Conservation (phyloP, 805 yeast species). For the Brettanomyces naardenensis region DNA sequence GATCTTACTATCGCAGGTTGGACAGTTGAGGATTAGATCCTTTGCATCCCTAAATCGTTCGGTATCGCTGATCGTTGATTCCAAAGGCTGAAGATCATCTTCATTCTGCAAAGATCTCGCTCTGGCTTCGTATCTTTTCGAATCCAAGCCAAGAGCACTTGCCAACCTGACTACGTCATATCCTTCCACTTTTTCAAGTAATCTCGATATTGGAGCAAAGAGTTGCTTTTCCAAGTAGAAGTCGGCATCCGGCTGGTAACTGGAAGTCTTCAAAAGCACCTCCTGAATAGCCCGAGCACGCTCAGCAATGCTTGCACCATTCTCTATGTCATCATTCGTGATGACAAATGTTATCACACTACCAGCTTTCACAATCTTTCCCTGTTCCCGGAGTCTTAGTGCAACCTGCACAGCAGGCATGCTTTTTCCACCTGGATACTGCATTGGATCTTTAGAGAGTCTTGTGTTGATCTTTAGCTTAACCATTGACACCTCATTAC, state of each 20-base stretch:
- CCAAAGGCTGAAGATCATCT: conserved; percentile 58
- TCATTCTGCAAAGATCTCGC: conserved; percentile 31
- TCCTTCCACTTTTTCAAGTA: conserved; percentile 80
- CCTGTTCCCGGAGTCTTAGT: conserved; percentile 65
- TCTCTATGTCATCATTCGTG: conserved; percentile 36
- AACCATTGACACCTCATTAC: conserved; percentile 54
- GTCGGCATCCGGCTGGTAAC: conserved; percentile 60
- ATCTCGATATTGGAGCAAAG: conserved; percentile 82
- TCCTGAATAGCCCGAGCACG: conserved; percentile 82
- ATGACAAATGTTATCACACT: conserved; percentile 85
- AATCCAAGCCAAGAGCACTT: conserved; percentile 67
- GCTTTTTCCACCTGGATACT: conserved; percentile 75
- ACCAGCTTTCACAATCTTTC: conserved; percentile 83
- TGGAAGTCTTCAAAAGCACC: conserved; percentile 42
- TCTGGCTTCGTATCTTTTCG: conserved; percentile 46
- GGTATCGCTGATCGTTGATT: conserved; percentile 68
- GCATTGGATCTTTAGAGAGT: conserved; percentile 80
- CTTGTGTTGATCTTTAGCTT: conserved; percentile 78
- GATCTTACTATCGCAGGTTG: conserved; percentile 48
- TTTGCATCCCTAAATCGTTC: conserved; percentile 72
- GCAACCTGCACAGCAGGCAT: conserved; percentile 90
- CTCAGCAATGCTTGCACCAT: conserved; percentile 49
- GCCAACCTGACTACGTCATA: conserved; percentile 76
- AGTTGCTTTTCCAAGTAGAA: conserved; percentile 85
- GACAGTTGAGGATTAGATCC: conserved; percentile 49